Evolutionary conservation across 306 rosid genomes (phyloP).

Genomic region (Parietaria judaica): DNA sequence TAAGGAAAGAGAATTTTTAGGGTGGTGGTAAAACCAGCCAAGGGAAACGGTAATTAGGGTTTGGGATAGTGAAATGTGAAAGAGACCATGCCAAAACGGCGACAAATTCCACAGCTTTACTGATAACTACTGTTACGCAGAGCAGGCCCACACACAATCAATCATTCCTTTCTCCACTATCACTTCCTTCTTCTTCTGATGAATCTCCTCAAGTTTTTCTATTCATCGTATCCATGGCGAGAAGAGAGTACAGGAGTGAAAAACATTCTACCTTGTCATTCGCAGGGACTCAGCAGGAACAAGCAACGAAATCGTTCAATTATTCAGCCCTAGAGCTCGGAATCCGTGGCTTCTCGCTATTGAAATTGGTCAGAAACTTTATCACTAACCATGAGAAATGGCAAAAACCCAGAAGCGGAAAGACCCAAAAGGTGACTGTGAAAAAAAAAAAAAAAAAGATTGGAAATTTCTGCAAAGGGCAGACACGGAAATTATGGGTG

Average conservation of each 20-base stretch:
- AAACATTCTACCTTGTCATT: no score
- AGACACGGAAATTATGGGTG: conserved; percentile 40
- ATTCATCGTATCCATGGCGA: not conserved
- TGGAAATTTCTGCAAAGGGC: conserved; percentile 34
- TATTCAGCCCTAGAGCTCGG: no score
- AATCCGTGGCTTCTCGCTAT: no score
- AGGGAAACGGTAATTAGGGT: conserved; percentile 43
- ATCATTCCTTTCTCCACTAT: conserved; percentile 25
- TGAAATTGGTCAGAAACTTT: no score
- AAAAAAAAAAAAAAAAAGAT: not conserved
- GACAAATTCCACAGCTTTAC: conserved; percentile 30
- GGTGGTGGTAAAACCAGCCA: conserved; percentile 26
- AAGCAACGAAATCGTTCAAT: no score
- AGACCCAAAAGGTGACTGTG: not conserved
- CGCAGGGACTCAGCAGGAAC: no score
- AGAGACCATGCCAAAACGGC: conserved; percentile 34
- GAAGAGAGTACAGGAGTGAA: no score
- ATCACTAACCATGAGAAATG: not conserved
- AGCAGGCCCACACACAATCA: conserved; percentile 40
- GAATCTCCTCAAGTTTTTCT: conserved; percentile 3
- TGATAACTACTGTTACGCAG: conserved; percentile 45
- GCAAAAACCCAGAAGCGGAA: conserved; percentile 4
- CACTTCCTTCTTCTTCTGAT: conserved; percentile 3
- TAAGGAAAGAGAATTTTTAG: conserved; percentile 13
- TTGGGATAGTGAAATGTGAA: conserved; percentile 45